A percentile compares a stretch with the other conserved stretches of the same genome.
Evolutionary conservation across 768 basidiomycete species (phyloP).

Genomic region (Hygrophorus pudorinus): DNA sequence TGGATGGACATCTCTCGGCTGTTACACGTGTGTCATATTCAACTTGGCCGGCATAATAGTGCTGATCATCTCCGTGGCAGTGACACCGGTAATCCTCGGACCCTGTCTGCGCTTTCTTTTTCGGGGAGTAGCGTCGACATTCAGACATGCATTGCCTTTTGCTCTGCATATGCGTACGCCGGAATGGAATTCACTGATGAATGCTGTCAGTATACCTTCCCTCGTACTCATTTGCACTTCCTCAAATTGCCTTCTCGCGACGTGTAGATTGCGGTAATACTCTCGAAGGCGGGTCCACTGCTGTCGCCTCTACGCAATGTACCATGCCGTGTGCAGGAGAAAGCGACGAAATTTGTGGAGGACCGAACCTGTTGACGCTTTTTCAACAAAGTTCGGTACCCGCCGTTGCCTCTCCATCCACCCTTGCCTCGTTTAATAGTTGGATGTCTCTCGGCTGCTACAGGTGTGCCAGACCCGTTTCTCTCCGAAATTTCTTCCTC

Average conservation of each 20-base stretch:
- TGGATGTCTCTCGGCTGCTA: conserved; percentile 10
- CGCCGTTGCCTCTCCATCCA: not conserved
- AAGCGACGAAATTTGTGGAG: conserved; percentile 9
- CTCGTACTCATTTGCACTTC: too few relatives aligned
- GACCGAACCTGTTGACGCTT: conserved; percentile 4
- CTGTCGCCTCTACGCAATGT: conserved; percentile 6
- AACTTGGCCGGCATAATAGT: too few relatives aligned
- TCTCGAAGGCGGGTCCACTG: not conserved
- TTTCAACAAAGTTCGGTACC: conserved; percentile 2
- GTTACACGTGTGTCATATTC: too few relatives aligned
- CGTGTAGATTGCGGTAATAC: conserved; percentile 2
- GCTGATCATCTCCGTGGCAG: too few relatives aligned
- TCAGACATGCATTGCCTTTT: conserved; percentile 2
- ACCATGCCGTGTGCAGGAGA: conserved; percentile 13
- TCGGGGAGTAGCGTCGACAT: too few relatives aligned
- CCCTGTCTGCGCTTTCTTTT: too few relatives aligned
- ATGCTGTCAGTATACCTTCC: conserved; percentile 1
- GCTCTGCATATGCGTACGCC: conserved; percentile 2
- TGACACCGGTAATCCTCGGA: too few relatives aligned
- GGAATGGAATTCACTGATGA: conserved; percentile 4
- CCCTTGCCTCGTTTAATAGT: not conserved
- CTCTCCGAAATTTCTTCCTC: not conserved
- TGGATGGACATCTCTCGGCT: too few relatives aligned
- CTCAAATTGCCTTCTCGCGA: too few relatives aligned
- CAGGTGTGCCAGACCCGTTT: conserved; percentile 5